Evolutionary conservation across 495 filamentous ascomycete species (phyloP).

Genomic region (Hypoxylon trugodes): DNA sequence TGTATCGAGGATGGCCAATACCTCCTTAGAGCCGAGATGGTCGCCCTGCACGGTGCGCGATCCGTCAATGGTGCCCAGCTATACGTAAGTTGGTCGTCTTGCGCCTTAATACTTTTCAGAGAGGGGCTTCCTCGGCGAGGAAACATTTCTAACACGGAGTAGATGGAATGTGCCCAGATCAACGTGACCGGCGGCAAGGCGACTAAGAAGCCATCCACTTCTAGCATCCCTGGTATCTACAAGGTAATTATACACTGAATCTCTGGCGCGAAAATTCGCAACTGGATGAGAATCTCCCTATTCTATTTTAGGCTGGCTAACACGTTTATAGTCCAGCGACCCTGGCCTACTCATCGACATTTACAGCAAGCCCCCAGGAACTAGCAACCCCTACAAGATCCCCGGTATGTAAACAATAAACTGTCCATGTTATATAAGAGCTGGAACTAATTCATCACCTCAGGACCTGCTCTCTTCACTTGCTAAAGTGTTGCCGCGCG

Average conservation of each 20-base stretch:
- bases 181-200: conserved; percentile 55
- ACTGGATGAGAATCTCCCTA: too few species aligned
- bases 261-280: too few species aligned
- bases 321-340: conserved; percentile 36
- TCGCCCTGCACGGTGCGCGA: conserved; percentile 58
- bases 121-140: not conserved
- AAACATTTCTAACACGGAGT: conserved; percentile 13
- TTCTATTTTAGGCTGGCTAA: not conserved
- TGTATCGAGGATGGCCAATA: conserved; percentile 58
- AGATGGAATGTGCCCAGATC: conserved; percentile 62
- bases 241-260: conserved; percentile 31
- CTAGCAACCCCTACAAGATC: conserved; percentile 44
- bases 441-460: not conserved
- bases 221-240: conserved; percentile 58
- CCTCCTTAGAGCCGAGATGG: conserved; percentile 61
- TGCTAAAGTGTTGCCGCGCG: too few species aligned
- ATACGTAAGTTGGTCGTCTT: conserved; percentile 52
- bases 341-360: conserved; percentile 51
- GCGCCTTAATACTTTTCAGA: too few species aligned
- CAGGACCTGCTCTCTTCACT: conserved; percentile 29
- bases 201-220: conserved; percentile 45
- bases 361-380: conserved; percentile 44
- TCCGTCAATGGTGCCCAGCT: conserved; percentile 55
- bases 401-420: conserved; percentile 34
- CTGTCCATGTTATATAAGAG: not conserved